Base-by-base conservation (phyloP, 768 basidiomycete genomes). In the Leccinum rimulosum region DNA sequence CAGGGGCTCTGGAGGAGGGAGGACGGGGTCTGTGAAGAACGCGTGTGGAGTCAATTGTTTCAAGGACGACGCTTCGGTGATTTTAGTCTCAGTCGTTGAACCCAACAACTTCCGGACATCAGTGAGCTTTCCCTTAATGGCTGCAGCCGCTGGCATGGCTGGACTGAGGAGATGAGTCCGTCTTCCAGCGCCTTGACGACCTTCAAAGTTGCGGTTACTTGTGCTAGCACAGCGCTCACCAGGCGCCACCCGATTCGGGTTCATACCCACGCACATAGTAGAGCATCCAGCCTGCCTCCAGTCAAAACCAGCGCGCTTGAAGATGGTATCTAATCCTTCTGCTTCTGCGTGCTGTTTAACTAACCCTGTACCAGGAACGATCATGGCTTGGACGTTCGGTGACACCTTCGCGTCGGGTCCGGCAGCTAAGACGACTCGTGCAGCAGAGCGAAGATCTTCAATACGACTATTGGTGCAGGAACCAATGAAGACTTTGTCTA, bases 261-360 rank as follows among this genome's bases (percentile, higher is more conserved):
- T 96, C 93, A 95, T 96, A 47, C 93, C 93, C 64, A 96, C 74
- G 75, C 93, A 96, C 93, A 96, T 22, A 17, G 93, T 22, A 17
- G 93, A 96, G 71, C 93, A 96, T 35, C 93, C 93, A 31, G 93
- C 93, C 74, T 96, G 93, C 54, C 93, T 84, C 93, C 93, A 95
- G 68, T 96, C 93, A 68, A 95, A 96, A 33, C 93, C 93, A 36
- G 93, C 93, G 47, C 89, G 87, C 70, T 86, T 91, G 80, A 96
- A 93, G 65, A 95, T 79, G 55, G 80, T 80, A 66, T 95, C 92
- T 60, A 96, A 78, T 27, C 93, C 93, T 68, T 96, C 93, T 19
- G 85, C 87, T 75, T 95, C 93, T 19, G 93, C 91, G 66, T 95
- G 93, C 66, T 91, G 84, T 69, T 94, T 95, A 73, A 96, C 85